Base-by-base conservation (phyloP, 2,329 filamentous ascomycete species). In the Dactylellina parvicollis region DNA sequence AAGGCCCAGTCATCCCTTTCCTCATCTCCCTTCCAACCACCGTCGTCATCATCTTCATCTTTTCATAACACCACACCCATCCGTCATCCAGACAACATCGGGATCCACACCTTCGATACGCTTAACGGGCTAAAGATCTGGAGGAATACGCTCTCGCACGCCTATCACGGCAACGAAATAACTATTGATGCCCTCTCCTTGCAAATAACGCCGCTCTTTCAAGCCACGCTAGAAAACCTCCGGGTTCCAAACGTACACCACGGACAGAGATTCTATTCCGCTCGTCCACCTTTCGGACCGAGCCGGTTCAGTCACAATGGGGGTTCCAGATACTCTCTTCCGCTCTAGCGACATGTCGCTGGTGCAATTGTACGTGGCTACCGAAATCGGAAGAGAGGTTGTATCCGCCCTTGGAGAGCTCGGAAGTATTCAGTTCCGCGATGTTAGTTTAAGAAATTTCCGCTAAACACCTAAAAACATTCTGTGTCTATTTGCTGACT, bases 331-430 rank as follows among this genome's bases (percentile, higher is more conserved):
- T 84, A 96, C 93, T 83, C 91, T 97, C 85, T 98, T 99, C 89
- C 94, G 96, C 87, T 99, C 95, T 81, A 92, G 92, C 91, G 92
- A 97, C 83, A 99, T 99, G 95, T 97, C 92, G 86, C 90, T 99
- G 90, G 96, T 96, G 80, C 95, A 99, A 89, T 90, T 99, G 80
- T 99, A 98, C 84, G 96, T 99, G 79, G 92, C 95, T 80, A 98
- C 97, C 81, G 95, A 99, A 86, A 98, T 99, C 78, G 94, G 95
- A 78, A 89, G 95, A 80, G 96, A 99, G 84, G 94, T 97, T 79
- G 93, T 98, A 76, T 96, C 93, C 80, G 94, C 94, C 65, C 85
- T 99, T 76, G 95, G 95, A 80, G 95, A 99, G 86, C 87, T 99
- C 79, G 95, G 95, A 69, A 87, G 95, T 79, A 93, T 98, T 81